Percentiles rank a stretch among this genome's conserved stretches.
Evolutionary conservation across 768 basidiomycete genomes (phyloP).

Genomic region (Lactarius indigo): DNA sequence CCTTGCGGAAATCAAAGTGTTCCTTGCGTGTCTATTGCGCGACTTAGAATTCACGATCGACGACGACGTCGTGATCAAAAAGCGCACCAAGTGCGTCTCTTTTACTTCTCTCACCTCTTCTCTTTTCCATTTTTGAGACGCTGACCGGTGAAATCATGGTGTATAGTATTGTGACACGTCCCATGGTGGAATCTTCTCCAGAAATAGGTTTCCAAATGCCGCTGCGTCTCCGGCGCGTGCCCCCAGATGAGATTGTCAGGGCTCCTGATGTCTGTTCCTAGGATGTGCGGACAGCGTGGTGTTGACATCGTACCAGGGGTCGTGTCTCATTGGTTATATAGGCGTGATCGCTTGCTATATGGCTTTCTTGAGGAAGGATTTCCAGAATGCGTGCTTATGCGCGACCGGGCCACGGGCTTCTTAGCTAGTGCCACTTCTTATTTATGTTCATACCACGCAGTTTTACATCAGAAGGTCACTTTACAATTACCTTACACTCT

Average conservation of each 20-base stretch:
- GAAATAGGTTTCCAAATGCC: slow-evolving; percentile 59
- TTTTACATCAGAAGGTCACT: too few species aligned
- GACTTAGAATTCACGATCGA: slow-evolving; percentile 55
- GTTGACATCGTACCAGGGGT: not conserved
- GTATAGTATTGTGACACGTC: slow-evolving; percentile 50
- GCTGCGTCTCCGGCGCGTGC: slow-evolving; percentile 42
- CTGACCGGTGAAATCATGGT: slow-evolving; percentile 9
- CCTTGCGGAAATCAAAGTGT: slow-evolving; percentile 58
- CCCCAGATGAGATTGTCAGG: not conserved
- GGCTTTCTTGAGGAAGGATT: not conserved
- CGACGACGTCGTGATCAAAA: slow-evolving; percentile 53
- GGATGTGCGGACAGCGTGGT: not conserved
- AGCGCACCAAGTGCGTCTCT: slow-evolving; percentile 55
- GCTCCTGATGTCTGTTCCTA: not conserved
- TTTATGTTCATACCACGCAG: not conserved
- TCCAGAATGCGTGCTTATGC: not conserved
- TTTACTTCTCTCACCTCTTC: not conserved
- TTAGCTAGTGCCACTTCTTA: not conserved
- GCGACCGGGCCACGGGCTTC: not conserved
- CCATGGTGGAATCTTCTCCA: slow-evolving; percentile 54
- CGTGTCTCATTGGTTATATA: not conserved
- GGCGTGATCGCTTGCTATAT: not conserved
- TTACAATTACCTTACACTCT: not conserved
- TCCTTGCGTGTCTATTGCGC: slow-evolving; percentile 54
- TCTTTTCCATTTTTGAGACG: slow-evolving; percentile 25